Evolutionary conservation across 2,329 filamentous ascomycete genomes (phyloP).

Genomic region (Talaromyces sp.): DNA sequence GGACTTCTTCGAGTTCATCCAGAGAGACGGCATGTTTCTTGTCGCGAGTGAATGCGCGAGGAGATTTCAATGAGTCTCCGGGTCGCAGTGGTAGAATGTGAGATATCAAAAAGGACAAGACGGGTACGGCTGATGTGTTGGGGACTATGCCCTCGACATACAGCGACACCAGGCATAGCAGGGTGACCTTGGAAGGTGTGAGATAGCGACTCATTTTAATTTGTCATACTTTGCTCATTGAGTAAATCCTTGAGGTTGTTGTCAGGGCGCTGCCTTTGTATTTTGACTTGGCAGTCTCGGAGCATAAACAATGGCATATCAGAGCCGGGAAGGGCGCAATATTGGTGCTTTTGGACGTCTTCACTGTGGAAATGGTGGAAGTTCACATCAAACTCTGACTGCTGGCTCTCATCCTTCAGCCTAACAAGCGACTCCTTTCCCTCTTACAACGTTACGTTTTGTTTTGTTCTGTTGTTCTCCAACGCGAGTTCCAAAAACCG

Average conservation of each 20-base stretch:
- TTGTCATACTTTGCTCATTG: background rate
- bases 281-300: background rate
- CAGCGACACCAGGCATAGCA: constrained; percentile 75
- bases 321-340: background rate
- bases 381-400: background rate
- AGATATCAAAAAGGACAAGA: constrained; percentile 75
- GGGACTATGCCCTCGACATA: constrained; percentile 72
- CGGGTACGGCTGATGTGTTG: constrained; percentile 65
- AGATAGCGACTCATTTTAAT: constrained; percentile 71
- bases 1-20: constrained; percentile 47
- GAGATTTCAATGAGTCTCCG: constrained; percentile 22
- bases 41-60: constrained; percentile 25
- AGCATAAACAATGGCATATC: background rate
- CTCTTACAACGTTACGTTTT: background rate
- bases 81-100: constrained; percentile 55
- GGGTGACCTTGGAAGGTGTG: constrained; percentile 81
- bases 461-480: background rate
- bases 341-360: background rate
- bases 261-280: background rate
- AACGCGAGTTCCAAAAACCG: background rate
- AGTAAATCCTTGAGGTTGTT: background rate
- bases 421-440: background rate
- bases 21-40: constrained; percentile 38
- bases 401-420: background rate
- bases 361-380: background rate